Base-by-base conservation (phyloP, 768 basidiomycete species). In the Phaeotremella fagi region DNA sequence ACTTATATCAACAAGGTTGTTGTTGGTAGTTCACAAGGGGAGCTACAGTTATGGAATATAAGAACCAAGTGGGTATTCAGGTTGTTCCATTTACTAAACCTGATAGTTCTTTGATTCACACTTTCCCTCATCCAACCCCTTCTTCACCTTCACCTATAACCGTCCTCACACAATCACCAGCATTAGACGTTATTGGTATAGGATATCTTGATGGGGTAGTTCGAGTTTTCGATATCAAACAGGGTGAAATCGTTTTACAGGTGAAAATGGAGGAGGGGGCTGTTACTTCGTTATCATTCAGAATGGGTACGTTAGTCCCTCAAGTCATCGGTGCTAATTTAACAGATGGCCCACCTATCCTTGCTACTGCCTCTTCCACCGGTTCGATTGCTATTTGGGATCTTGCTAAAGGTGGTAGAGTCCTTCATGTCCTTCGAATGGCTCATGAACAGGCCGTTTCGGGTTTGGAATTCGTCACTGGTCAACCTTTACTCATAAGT, bases 1-100 rank as follows among this genome's bases (percentile, higher is more conserved):
- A 98, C 95, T 12, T 98, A 98, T 75, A 74, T 99, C 46, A 98
- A 99, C 78, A 99, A 99, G 77, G 79, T 98, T 0, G 78, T 98
- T 1, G 82, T 98, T 11, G 83, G 85, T 2, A 88, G 89, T 63
- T 80, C 77, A 51, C 80, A 91, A 72, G 95, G 95, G 3, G 77
- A 76, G 37, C 75, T 98, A 64, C 88, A 95, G 55, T 75, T 99
- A n/a, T 98, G 90, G 90, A 99, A 98, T 73, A 83, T 90, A 58
- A 80, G 84, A 6, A 85, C 90, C 89, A 52, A 60, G 84, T 75
- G 3, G 15, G 63, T 16, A 54, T 20, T 18, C n/a, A 18, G 28
- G 26, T 12, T 20, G 16, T n/a, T n/a, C n/a, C 14, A 15, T 14
- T 43, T 4, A n/a, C 37, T 29, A 18, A 43, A 41, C 38, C 22